Percentiles rank a stretch among this genome's conserved stretches.
phyloP scores from a whole-genome alignment of 306 rosid genomes.

The Inga leiocalycina region DNA sequence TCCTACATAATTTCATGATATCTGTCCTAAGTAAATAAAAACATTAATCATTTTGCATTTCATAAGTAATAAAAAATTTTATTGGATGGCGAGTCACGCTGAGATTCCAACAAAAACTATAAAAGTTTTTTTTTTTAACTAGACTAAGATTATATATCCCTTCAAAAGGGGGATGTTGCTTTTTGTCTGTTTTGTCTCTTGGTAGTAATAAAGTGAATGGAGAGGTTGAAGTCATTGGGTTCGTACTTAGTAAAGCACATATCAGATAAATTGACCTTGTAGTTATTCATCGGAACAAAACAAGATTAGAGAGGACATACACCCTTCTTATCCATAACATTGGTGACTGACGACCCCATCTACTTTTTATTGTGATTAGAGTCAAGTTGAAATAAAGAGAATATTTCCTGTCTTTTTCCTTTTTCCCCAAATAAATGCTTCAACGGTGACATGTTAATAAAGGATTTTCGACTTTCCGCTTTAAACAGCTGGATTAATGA shows the following conservation, averaged over 20 bases:
- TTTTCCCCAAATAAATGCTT: neutral
- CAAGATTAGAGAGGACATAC: neutral
- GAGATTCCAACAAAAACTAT: neutral
- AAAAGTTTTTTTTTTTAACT: neutral
- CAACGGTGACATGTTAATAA: neutral
- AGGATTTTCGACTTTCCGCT: neutral
- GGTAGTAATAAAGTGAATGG: neutral
- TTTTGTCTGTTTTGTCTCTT: neutral
- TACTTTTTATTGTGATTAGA: neutral
- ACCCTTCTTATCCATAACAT: neutral
- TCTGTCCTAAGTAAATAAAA: neutral
- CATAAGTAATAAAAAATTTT: neutral
- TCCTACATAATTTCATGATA: neutral
- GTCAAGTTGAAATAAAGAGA: slow-evolving; percentile 8
- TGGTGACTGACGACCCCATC: neutral
- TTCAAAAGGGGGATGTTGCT: neutral
- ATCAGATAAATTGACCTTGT: neutral
- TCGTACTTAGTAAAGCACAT: neutral
- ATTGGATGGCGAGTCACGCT: neutral
- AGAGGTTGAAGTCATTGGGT: neutral
- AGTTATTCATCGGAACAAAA: neutral
- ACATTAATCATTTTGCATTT: neutral
- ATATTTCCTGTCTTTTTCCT: neutral
- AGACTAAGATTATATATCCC: neutral
- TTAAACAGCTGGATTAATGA: neutral